Conservation (phyloP, 2,329 filamentous ascomycete genomes). For the Hypomyces perniciosus region DNA sequence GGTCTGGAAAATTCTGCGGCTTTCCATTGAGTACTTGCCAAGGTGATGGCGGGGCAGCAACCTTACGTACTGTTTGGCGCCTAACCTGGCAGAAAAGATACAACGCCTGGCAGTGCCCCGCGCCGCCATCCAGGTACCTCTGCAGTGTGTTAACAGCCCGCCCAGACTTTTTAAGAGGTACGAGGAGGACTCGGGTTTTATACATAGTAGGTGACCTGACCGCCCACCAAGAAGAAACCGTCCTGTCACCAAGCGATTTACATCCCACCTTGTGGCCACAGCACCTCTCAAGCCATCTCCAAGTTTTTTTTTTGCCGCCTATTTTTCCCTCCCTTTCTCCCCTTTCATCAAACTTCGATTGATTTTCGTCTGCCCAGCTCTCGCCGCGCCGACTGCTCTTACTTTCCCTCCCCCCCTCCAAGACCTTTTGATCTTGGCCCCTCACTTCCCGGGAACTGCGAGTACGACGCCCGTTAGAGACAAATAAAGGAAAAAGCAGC, state of each 20-base stretch:
- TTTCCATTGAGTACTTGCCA: constrained; percentile 18
- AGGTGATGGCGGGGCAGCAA: constrained; percentile 14
- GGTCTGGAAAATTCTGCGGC: constrained; percentile 23
- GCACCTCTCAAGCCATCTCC: constrained; percentile 3
- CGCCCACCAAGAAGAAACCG: constrained; percentile 7
- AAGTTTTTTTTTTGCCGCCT: constrained; percentile 5
- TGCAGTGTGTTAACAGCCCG: background rate
- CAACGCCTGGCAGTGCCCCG: constrained; percentile 3
- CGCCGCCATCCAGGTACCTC: constrained; percentile 8
- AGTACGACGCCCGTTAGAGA: background rate
- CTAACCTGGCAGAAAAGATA: background rate
- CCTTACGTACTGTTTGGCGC: constrained; percentile 7
- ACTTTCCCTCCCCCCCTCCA: background rate
- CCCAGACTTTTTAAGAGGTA: background rate
- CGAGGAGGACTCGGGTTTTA: constrained; percentile 3
- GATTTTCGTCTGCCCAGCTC: background rate
- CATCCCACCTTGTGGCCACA: constrained; percentile 7
- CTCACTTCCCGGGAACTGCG: constrained; percentile 3
- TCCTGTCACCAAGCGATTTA: constrained; percentile 4
- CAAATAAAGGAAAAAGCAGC: background rate
- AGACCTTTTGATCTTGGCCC: constrained; percentile 5
- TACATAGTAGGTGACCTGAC: constrained; percentile 11
- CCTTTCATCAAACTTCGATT: constrained; percentile 1
- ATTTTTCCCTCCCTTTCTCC: background rate
- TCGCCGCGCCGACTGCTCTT: background rate